Conservation (phyloP, 305 asterid species). For the Fraxinus latifolia region DNA sequence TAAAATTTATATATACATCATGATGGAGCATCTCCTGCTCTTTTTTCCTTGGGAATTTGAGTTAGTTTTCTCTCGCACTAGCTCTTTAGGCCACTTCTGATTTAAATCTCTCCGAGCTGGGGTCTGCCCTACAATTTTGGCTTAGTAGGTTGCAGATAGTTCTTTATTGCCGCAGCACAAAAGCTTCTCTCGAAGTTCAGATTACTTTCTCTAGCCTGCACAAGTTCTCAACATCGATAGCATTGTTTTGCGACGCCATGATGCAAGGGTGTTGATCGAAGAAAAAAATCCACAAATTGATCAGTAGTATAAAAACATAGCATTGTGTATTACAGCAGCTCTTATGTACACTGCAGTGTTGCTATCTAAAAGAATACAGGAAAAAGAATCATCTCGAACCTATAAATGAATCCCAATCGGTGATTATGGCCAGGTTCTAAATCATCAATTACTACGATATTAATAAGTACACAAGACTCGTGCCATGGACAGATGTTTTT, state of each 20-base stretch:
- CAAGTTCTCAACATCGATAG: neutral
- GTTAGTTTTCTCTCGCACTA: neutral
- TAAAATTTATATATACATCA: neutral
- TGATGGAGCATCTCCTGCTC: neutral
- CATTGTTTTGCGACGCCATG: neutral
- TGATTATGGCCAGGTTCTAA: neutral
- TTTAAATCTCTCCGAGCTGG: neutral
- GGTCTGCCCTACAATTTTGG: neutral
- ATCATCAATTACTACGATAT: neutral
- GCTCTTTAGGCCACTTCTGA: neutral
- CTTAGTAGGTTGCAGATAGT: neutral
- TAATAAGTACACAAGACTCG: neutral
- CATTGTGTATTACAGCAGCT: neutral
- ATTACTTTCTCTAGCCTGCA: neutral
- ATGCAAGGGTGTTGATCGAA: neutral
- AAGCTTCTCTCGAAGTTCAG: neutral
- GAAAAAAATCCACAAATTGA: neutral
- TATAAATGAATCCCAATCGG: neutral
- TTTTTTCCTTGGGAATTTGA: neutral
- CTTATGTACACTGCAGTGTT: neutral
- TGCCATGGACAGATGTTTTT: neutral
- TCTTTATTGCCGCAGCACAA: neutral
- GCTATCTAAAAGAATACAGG: neutral
- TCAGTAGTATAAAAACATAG: neutral
- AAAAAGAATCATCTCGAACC: neutral